Evolutionary conservation across 2,329 filamentous ascomycete genomes (phyloP).

Genomic region (Fusarium succisae): DNA sequence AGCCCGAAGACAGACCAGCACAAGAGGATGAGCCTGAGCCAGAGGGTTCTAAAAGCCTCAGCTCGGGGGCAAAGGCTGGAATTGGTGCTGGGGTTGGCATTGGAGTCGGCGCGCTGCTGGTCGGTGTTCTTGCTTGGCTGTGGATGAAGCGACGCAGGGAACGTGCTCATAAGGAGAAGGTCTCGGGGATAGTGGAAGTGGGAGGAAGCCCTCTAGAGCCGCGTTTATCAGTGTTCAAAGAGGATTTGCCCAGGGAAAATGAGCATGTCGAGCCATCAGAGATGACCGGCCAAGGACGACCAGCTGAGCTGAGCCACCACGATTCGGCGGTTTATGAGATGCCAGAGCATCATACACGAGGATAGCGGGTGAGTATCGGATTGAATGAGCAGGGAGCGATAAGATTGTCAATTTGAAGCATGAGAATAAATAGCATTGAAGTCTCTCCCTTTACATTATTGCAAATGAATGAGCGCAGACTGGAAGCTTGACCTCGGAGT

Average conservation of each 20-base stretch:
- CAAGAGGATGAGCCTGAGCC: neutral
- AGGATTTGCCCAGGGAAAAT: neutral
- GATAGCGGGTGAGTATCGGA: neutral
- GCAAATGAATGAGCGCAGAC: neutral
- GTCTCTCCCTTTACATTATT: fast-evolving
- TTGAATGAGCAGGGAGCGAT: neutral
- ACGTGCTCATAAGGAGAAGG: neutral
- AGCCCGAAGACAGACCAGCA: neutral
- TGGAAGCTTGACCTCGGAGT: too few relatives aligned
- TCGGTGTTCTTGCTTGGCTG: neutral
- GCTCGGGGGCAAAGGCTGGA: neutral
- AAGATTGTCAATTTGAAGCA: neutral
- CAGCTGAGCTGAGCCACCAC: neutral
- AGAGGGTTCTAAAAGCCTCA: neutral
- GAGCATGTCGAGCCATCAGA: neutral
- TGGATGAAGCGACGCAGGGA: neutral
- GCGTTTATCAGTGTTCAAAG: neutral
- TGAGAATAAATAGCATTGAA: neutral
- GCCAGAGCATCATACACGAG: neutral
- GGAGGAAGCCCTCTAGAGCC: neutral
- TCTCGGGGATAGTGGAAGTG: neutral
- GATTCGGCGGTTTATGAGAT: neutral
- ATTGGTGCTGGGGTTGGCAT: neutral
- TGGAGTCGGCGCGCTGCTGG: neutral
- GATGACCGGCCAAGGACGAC: neutral